Evolutionary conservation across 768 basidiomycete genomes (phyloP).

Genomic region (Leccinum longicurvipes): DNA sequence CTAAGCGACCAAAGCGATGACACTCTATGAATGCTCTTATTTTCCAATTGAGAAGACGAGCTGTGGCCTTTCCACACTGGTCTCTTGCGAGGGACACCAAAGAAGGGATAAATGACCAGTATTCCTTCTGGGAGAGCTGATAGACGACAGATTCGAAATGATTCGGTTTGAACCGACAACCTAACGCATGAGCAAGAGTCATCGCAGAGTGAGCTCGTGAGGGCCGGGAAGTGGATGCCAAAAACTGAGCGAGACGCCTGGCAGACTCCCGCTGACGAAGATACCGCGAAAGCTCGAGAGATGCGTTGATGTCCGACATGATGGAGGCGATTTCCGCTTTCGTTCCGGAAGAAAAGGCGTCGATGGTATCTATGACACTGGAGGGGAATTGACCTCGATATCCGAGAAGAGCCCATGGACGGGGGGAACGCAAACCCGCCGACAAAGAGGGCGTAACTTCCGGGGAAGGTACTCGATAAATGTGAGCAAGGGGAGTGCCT

Average conservation of each 20-base stretch:
- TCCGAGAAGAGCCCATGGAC: neutral
- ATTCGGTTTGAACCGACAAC: slow-evolving; percentile 46
- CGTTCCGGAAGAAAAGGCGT: slow-evolving; percentile 21
- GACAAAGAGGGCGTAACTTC: slow-evolving; percentile 1
- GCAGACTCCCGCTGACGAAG: slow-evolving; percentile 33
- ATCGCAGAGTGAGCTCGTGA: slow-evolving; percentile 44
- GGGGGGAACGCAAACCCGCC: neutral
- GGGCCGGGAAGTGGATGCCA: slow-evolving; percentile 36
- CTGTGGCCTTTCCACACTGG: slow-evolving; percentile 47
- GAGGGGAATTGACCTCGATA: slow-evolving; percentile 21
- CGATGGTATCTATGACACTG: slow-evolving; percentile 24
- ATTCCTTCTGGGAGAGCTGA: slow-evolving; percentile 42
- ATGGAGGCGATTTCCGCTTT: slow-evolving; percentile 7
- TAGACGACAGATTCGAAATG: slow-evolving; percentile 57
- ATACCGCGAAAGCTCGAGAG: slow-evolving; percentile 23
- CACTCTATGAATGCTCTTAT: slow-evolving; percentile 57
- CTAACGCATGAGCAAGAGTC: slow-evolving; percentile 45
- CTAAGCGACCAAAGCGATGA: slow-evolving; percentile 45
- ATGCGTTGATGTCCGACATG: slow-evolving; percentile 17
- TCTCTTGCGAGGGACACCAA: slow-evolving; percentile 48
- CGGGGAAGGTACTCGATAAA: neutral
- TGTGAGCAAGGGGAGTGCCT: slow-evolving; percentile 2
- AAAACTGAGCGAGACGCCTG: slow-evolving; percentile 31
- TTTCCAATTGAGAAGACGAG: slow-evolving; percentile 69
- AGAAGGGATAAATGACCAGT: slow-evolving; percentile 51